phyloP scores from a whole-genome alignment of 495 filamentous ascomycete species.

The Apiosordaria backusii region DNA sequence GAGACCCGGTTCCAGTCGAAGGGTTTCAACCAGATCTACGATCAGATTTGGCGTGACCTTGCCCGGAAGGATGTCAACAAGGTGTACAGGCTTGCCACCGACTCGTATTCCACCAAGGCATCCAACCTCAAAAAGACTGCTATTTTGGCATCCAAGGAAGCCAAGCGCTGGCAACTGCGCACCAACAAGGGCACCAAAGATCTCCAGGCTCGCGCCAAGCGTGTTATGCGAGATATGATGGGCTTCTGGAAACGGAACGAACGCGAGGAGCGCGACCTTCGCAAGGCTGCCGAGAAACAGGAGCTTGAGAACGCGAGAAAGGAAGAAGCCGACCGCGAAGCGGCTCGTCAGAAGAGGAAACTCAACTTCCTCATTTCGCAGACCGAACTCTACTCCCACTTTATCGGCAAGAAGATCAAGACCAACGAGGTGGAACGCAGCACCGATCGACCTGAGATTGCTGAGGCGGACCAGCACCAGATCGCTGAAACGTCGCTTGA shows the following conservation, averaged over 20 bases:
- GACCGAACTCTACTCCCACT: constrained; percentile 98
- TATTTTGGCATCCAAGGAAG: constrained; percentile 94
- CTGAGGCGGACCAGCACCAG: constrained; percentile 37
- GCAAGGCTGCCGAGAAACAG: constrained; percentile 90
- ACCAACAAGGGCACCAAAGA: constrained; percentile 99
- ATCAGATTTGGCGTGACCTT: constrained; percentile 96
- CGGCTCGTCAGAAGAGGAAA: constrained; percentile 94
- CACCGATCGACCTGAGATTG: constrained; percentile 73
- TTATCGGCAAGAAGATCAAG: constrained; percentile 98
- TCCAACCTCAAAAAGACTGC: constrained; percentile 97
- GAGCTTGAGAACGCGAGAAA: constrained; percentile 95
- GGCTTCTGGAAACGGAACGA: constrained; percentile 99
- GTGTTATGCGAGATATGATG: constrained; percentile 99
- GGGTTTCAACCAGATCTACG: constrained; percentile 94
- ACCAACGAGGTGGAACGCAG: constrained; percentile 87
- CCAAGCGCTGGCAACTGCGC: constrained; percentile 90
- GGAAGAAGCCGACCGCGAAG: constrained; percentile 94
- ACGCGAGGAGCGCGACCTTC: constrained; percentile 89
- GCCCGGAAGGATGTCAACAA: constrained; percentile 91
- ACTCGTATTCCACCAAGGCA: constrained; percentile 75
- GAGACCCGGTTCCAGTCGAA: constrained; percentile 73
- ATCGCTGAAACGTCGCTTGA: constrained; percentile 47
- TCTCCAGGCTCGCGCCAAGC: constrained; percentile 92
- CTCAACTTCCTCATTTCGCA: constrained; percentile 99
- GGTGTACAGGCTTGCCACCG: constrained; percentile 77